Evolutionary conservation across 164 flowering plant species (phyloP), one percentile per base, ranked within the genome.

Genomic region (Buxus sempervirens): DNA sequence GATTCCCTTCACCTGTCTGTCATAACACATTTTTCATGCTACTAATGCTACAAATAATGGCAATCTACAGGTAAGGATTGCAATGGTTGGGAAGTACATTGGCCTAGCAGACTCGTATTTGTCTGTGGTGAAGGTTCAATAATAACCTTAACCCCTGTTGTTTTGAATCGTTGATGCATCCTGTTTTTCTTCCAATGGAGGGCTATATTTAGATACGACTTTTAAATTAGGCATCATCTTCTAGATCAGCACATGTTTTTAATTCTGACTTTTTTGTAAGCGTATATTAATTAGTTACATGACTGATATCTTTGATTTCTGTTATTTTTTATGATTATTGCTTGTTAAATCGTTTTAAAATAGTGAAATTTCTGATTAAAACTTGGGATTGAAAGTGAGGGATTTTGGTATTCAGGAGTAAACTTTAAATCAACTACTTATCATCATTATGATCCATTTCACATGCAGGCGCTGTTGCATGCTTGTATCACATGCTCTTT

Each of bases 11-110:
- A 7, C 38, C 71, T 41, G 24, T 27, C 62, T 73, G 24, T 41
- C 28, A 66, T 7, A 24, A 51, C 68, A n/a, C n/a, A n/a, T 61
- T 13, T 55, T 70, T 65, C 42, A 19, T 60, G 13, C 51, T 60
- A 60, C 16, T 62, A 36, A 66, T 60, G 20, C 45, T 45, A 19
- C 51, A 26, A 24, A 58, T 18, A 66, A 18, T 56, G 51, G 5
- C 23, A 58, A 6, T 64, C 58, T 81, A 66, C 89, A 95, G 99
- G 98, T 95, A 60, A 82, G 86, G 73, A 90, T 95, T 80, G 98
- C 98, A 0, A 82, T 95, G 89, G 98, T 93, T 63, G 99, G 99
- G 75, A 95, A 95, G 75, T 95, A 95, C 80, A 83, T 88, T 70
- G 99, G 97, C 55, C 76, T 92, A 27, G 61, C 91, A 24, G 99